Percentiles rank a stretch among this genome's conserved stretches.
Evolutionary conservation across 2,329 filamentous ascomycete species (phyloP).

Genomic region (Chrysoporthe cubensis): DNA sequence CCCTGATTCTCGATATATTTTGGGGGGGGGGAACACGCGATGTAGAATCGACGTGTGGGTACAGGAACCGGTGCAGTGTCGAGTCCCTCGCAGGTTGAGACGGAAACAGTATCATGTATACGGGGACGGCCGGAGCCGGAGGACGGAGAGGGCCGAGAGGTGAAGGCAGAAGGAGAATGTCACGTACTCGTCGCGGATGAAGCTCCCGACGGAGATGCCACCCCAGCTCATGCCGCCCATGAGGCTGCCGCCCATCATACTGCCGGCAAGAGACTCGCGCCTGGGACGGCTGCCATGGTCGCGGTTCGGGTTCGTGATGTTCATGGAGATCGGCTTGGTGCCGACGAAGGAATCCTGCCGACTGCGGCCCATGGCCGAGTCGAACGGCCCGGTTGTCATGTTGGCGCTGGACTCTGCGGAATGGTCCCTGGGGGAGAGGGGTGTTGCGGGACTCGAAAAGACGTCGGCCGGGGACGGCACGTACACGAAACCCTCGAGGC

Average conservation of each 20-base stretch:
- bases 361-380: slow-evolving; percentile 61
- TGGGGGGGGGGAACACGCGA: not conserved
- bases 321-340: slow-evolving; percentile 68
- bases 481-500: slow-evolving; percentile 37
- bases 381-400: slow-evolving; percentile 65
- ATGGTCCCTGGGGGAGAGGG: slow-evolving; percentile 29
- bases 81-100: slow-evolving; percentile 12
- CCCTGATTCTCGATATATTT: slow-evolving; percentile 22
- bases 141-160: slow-evolving; percentile 4
- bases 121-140: slow-evolving; percentile 18
- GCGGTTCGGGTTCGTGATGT: slow-evolving; percentile 67
- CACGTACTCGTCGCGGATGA: slow-evolving; percentile 96
- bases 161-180: slow-evolving; percentile 16
- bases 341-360: slow-evolving; percentile 70
- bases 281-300: slow-evolving; percentile 60
- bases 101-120: not conserved
- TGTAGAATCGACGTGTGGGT: slow-evolving; percentile 12
- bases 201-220: slow-evolving; percentile 92
- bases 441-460: slow-evolving; percentile 1
- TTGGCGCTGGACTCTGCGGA: slow-evolving; percentile 45
- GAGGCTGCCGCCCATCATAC: slow-evolving; percentile 69
- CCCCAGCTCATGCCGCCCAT: slow-evolving; percentile 95
- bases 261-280: slow-evolving; percentile 66
- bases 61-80: slow-evolving; percentile 16
- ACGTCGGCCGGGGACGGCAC: slow-evolving; percentile 13